phyloP scores from a whole-genome alignment of 108 stramenopile species.

The Pseudonitzschia pungens region DNA sequence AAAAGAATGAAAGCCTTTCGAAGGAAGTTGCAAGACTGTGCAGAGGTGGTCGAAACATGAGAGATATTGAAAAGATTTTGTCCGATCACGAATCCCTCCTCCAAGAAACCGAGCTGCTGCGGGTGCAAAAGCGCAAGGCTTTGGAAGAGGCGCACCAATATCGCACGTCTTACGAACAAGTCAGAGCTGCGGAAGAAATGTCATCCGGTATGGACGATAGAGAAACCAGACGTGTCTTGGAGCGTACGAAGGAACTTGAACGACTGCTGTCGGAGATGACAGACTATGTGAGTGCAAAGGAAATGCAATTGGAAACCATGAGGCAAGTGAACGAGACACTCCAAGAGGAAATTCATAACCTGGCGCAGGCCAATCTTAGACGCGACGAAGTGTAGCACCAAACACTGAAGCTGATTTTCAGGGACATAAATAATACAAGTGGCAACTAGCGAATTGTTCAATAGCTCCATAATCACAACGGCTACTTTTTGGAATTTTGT shows the following conservation, averaged over 20 bases:
- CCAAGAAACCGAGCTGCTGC: constrained; percentile 53
- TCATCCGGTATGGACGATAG: constrained; percentile 24
- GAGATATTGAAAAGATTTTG: constrained; percentile 49
- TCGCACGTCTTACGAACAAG: constrained; percentile 49
- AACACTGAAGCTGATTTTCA: too few species aligned
- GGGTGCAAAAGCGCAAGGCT: constrained; percentile 53
- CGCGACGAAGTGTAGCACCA: constrained; percentile 44
- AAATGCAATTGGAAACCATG: constrained; percentile 79
- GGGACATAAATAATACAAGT: too few species aligned
- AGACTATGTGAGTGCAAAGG: constrained; percentile 76
- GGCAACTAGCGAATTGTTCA: too few species aligned
- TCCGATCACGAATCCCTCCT: constrained; percentile 47
- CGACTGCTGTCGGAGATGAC: constrained; percentile 69
- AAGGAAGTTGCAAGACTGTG: constrained; percentile 66
- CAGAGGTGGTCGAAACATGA: constrained; percentile 41
- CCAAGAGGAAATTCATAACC: constrained; percentile 44
- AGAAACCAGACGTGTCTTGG: constrained; percentile 35
- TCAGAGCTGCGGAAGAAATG: constrained; percentile 47
- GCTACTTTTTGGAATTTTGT: too few species aligned
- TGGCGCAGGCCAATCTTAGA: constrained; percentile 43
- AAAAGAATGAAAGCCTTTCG: constrained; percentile 69
- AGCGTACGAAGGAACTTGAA: constrained; percentile 72
- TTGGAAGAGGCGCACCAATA: constrained; percentile 49
- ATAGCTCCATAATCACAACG: too few species aligned
- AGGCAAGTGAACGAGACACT: constrained; percentile 73